Conservation (phyloP, 768 basidiomycete genomes). For the Mycena floridula region DNA sequence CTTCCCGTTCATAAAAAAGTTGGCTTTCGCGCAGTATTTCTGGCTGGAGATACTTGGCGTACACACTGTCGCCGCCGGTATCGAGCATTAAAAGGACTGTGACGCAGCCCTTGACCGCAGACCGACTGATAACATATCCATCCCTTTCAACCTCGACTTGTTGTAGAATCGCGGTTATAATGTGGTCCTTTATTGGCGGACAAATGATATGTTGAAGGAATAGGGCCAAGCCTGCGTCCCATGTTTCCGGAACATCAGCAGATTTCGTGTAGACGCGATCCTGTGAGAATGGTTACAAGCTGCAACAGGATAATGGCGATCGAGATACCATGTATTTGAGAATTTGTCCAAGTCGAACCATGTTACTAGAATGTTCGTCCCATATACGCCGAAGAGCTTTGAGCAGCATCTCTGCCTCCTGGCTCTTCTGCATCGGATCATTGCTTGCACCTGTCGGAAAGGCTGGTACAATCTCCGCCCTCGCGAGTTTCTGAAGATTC, state of each 20-base stretch:
- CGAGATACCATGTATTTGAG: constrained; percentile 89
- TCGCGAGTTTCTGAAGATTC: constrained; percentile 77
- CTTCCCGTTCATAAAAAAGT: constrained; percentile 75
- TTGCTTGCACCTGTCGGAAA: constrained; percentile 70
- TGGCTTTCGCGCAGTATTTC: constrained; percentile 72
- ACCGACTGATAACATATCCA: constrained; percentile 86
- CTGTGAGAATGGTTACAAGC: constrained; percentile 33
- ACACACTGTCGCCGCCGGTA: constrained; percentile 52
- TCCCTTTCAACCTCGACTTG: constrained; percentile 91
- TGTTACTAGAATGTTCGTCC: constrained; percentile 89
- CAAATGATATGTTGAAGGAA: constrained; percentile 80
- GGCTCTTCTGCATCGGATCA: constrained; percentile 69
- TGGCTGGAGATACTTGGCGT: constrained; percentile 82
- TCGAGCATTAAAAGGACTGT: constrained; percentile 75
- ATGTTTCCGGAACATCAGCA: constrained; percentile 73
- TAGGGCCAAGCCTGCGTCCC: constrained; percentile 74
- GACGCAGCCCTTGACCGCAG: constrained; percentile 82
- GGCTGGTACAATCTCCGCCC: constrained; percentile 67
- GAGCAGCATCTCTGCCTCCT: constrained; percentile 81
- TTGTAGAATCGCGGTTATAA: constrained; percentile 75
- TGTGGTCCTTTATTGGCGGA: constrained; percentile 75
- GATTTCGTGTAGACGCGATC: constrained; percentile 83
- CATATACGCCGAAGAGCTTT: constrained; percentile 81
- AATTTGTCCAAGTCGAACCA: constrained; percentile 84
- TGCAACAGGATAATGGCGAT: not conserved